A percentile compares a stretch with the other conserved stretches of the same genome.
phyloP scores from a whole-genome alignment of 148 eudicot genomes.

The Nepenthes mirabilis region DNA sequence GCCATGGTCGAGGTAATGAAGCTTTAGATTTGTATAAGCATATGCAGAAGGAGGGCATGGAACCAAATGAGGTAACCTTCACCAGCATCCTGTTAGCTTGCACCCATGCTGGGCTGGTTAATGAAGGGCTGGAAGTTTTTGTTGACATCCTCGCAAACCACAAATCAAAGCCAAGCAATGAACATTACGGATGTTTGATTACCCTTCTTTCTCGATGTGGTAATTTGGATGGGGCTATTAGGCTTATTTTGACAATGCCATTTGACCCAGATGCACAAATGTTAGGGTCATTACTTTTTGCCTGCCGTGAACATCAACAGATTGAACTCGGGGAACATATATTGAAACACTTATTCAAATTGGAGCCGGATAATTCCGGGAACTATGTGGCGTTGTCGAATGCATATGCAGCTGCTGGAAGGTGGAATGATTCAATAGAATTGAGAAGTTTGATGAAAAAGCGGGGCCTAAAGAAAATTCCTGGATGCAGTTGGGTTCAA shows the following conservation, averaged over 20 bases:
- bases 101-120: conserved; percentile 26
- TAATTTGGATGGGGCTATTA: conserved; percentile 23
- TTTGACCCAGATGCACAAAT: no score
- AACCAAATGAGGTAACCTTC: conserved; percentile 8
- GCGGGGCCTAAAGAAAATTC: conserved; percentile 20
- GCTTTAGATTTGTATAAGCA: conserved; percentile 24
- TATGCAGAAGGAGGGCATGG: conserved; percentile 7
- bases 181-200: neutral
- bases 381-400: conserved; percentile 30
- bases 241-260: conserved; percentile 7
- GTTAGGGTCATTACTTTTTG: conserved; percentile 26
- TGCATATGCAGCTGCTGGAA: conserved; percentile 27
- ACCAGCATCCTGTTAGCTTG: conserved; percentile 35
- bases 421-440: conserved; percentile 26
- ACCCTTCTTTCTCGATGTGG: conserved; percentile 28
- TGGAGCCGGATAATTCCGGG: conserved; percentile 24
- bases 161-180: conserved; percentile 13
- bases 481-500: conserved; percentile 24
- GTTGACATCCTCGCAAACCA: conserved; percentile 15
- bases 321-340: conserved; percentile 23
- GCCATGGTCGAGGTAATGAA: conserved; percentile 25
- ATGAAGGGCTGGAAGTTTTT: conserved; percentile 22
- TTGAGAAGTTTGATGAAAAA: conserved; percentile 26
- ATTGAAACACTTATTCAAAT: conserved; percentile 8
- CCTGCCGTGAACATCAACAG: conserved; percentile 24